Evolutionary conservation across 2,329 filamentous ascomycete genomes (phyloP).

Genomic region (Fusarium brevicatenulatum): DNA sequence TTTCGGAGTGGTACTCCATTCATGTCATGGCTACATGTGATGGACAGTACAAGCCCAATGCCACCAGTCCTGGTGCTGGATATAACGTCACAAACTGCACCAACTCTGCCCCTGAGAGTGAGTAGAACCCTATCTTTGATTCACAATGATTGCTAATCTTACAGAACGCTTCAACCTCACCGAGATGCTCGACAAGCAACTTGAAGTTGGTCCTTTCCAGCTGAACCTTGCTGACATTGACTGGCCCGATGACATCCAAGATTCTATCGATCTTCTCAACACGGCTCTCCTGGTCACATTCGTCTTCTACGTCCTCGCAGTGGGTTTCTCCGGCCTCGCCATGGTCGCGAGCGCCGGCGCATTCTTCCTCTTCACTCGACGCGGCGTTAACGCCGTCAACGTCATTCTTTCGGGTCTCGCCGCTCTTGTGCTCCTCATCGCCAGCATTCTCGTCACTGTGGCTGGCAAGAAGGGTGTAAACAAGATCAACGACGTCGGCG

Average conservation of each 20-base stretch:
- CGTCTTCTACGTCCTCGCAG: constrained; percentile 59
- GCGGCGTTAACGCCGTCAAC: constrained; percentile 50
- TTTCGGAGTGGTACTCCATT: constrained; percentile 63
- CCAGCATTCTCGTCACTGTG: constrained; percentile 56
- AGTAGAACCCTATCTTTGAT: constrained; percentile 20
- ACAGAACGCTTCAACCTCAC: constrained; percentile 59
- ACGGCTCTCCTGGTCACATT: constrained; percentile 59
- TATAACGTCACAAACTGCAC: constrained; percentile 60
- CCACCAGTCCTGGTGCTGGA: constrained; percentile 49
- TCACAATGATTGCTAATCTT: background rate
- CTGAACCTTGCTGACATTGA: constrained; percentile 58
- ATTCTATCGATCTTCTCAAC: constrained; percentile 62
- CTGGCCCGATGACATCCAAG: constrained; percentile 56
- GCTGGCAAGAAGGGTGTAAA: constrained; percentile 53
- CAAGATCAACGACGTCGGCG: constrained; percentile 56
- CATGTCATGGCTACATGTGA: constrained; percentile 61
- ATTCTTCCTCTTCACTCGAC: constrained; percentile 47
- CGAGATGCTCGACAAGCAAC: constrained; percentile 57
- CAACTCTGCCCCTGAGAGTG: constrained; percentile 52
- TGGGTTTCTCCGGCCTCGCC: constrained; percentile 55
- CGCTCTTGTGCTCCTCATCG: constrained; percentile 52
- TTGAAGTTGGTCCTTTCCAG: constrained; percentile 56
- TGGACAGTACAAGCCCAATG: constrained; percentile 58
- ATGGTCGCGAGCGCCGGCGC: constrained; percentile 54
- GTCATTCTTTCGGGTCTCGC: constrained; percentile 51